Base-by-base conservation (phyloP, 2,329 filamentous ascomycete genomes). In the Fusarium sp. region DNA sequence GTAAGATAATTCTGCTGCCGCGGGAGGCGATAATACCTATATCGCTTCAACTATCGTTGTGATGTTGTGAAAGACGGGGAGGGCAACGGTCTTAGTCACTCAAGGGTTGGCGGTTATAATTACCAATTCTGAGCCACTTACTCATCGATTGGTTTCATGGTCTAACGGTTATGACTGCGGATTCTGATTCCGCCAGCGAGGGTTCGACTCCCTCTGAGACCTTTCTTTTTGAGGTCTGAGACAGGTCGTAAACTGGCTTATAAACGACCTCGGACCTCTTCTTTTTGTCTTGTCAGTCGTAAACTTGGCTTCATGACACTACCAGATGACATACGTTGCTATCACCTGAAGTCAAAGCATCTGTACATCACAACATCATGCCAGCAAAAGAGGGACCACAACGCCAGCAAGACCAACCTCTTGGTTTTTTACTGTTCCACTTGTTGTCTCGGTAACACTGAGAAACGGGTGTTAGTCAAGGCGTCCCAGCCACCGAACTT, bases 151-250 rank as follows among this genome's bases (percentile, higher is more conserved):
- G 47, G 47, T 52, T 52, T 52, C 47, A n/a, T 52, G 47, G 47
- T 52, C 47, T 52, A 52, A 52, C 47, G 47, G 47, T n/a, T 52
- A 52, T 52, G 47, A 52, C 47, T 52, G 47, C 47, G 47, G 47
- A 52, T 52, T 52, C 47, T 52, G 47, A 52, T 52, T 52, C 47
- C 47, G 47, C 47, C 47, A 52, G 47, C 47, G 47, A 52, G 47
- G 47, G 47, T 52, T 52, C 47, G 47, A 52, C 47, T 52, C 47
- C 47, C 47, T n/a, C 47, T n/a, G 47, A 52, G 47, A 52, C 47
- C 47, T 52, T 14, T 20, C 27, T 52, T 52, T 52, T 52, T 52
- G 5, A 25, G n/a, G 45, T 27, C 25, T 18, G 16, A 29, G 45
- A 50, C 45, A 29, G 6, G 16, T 50, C 25, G 42, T 47, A 47